These are phyloP conservation scores for Vitis rotundifolia DNA, from an alignment of 164 flowering plant species.

Conservation along the genomic window DNA sequence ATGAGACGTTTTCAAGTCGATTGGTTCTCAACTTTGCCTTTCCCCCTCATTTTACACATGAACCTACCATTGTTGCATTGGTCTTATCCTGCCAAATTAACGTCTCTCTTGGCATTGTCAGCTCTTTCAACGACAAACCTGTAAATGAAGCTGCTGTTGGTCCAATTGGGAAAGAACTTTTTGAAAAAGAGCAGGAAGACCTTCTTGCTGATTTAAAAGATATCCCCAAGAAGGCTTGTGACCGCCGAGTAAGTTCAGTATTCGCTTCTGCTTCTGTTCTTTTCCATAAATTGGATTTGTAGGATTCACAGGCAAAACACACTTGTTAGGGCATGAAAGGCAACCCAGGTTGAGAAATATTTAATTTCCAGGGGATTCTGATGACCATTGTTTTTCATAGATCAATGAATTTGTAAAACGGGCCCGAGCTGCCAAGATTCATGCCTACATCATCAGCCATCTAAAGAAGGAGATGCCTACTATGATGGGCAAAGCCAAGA, in stretches of 20 bases:
- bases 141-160: slow-evolving; percentile 69
- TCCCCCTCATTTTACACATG: neutral
- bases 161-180: slow-evolving; percentile 82
- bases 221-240: slow-evolving; percentile 97
- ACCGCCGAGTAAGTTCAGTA: slow-evolving; percentile 72
- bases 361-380: neutral
- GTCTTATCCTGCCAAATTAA: neutral
- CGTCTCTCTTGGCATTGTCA: slow-evolving; percentile 31
- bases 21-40: neutral
- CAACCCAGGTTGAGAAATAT: no score
- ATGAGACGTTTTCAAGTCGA: no score
- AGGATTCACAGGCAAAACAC: neutral
- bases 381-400: slow-evolving; percentile 35
- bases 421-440: slow-evolving; percentile 97
- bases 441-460: slow-evolving; percentile 92
- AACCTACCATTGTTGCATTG: neutral
- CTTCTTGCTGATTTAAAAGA: slow-evolving; percentile 89
- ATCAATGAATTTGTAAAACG: slow-evolving; percentile 97
- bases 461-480: slow-evolving; percentile 96
- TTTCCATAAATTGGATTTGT: neutral
- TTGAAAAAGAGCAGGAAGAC: slow-evolving; percentile 92
- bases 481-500: slow-evolving; percentile 89
- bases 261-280: neutral
- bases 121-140: slow-evolving; percentile 96
- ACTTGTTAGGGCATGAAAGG: neutral